Base-by-base conservation (phyloP, 192 early-diverging fungal species). In the Backusella psychrophila region DNA sequence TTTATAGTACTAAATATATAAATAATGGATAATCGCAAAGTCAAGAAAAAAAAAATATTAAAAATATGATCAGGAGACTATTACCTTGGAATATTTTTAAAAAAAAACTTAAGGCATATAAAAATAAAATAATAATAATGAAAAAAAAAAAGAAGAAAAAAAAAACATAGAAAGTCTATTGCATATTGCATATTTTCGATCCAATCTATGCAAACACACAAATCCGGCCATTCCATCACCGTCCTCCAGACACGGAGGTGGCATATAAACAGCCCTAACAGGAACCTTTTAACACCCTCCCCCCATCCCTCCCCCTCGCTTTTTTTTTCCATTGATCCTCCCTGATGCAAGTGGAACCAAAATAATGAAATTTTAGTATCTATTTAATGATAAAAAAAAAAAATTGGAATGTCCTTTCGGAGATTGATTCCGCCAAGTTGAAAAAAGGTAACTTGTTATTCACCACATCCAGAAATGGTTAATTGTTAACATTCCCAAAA, bases 141-240 rank as follows among this genome's bases (percentile, higher is more conserved):
- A 71, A 31, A 38, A 39, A 56, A 63, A 63, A 59, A 59, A 59
- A 39, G 4, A 41, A 26, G 11, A 23, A 11, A 23, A n/a, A 38
- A 69, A 21, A 36, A 49, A 49, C 46, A 49, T 17, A 49, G 46
- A 39, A n/a, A 38, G 67, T 38, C n/a, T 38, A 38, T 21, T 71
- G 69, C 69, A 70, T 70, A 35, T 70, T 44, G 36, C 69, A 71
- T 71, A 71, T 46, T 71, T 71, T 71, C 69, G 38, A 33, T 71
- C 38, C 69, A 71, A 71, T 71, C 69, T 71, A 71, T 71, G 69
- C 69, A 71, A 42, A 35, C 67, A 46, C 17, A 31, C 70, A 49
- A 49, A 44, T 49, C 70, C 70, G 70, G 70, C 70, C 70, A 71
- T 71, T 71, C 70, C 70, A 71, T 71, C 70, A 71, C 9, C 21